These are phyloP conservation scores for Ustilago vetiveriae DNA, from an alignment of 1,284 basidiomycete species.

Conservation along the genomic window DNA sequence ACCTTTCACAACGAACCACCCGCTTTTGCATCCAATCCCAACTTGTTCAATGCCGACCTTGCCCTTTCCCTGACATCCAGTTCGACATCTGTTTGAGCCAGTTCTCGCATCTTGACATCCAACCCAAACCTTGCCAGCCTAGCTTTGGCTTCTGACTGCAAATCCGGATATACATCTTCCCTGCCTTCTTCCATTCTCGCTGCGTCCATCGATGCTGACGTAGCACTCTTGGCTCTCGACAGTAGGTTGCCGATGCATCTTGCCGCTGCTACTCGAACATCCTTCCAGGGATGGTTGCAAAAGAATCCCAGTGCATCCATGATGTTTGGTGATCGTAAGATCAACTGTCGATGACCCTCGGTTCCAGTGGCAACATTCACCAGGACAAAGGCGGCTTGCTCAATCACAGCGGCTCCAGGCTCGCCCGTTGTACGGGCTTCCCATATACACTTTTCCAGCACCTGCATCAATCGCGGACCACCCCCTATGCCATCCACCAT, in stretches of 20 bases:
- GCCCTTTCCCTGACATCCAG: slow-evolving; percentile 48
- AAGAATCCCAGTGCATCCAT: slow-evolving; percentile 57
- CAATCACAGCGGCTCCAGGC: slow-evolving; percentile 41
- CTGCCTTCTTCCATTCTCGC: background rate
- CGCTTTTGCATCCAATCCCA: slow-evolving; percentile 16
- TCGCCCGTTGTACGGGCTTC: slow-evolving; percentile 34
- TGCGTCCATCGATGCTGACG: background rate
- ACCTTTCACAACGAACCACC: background rate
- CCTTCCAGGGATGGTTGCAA: slow-evolving; percentile 45
- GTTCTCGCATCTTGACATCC: slow-evolving; percentile 28
- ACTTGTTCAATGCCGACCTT: slow-evolving; percentile 27
- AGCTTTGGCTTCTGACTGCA: slow-evolving; percentile 27
- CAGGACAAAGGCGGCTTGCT: slow-evolving; percentile 57
- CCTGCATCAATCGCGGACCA: slow-evolving; percentile 33
- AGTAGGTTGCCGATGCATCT: slow-evolving; percentile 40
- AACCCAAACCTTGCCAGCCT: slow-evolving; percentile 31
- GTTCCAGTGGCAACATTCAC: slow-evolving; percentile 61
- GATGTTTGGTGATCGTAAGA: slow-evolving; percentile 51
- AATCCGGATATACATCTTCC: slow-evolving; percentile 5
- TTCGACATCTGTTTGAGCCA: slow-evolving; percentile 35
- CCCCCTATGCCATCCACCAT: slow-evolving; percentile 50
- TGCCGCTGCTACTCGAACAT: slow-evolving; percentile 36
- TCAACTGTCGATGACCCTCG: slow-evolving; percentile 31
- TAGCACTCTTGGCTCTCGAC: slow-evolving; percentile 7
- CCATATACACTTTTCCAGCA: slow-evolving; percentile 56